Evolutionary conservation across 2,329 filamentous ascomycete genomes (phyloP).

Genomic region (Raffaelea deltoideospora): DNA sequence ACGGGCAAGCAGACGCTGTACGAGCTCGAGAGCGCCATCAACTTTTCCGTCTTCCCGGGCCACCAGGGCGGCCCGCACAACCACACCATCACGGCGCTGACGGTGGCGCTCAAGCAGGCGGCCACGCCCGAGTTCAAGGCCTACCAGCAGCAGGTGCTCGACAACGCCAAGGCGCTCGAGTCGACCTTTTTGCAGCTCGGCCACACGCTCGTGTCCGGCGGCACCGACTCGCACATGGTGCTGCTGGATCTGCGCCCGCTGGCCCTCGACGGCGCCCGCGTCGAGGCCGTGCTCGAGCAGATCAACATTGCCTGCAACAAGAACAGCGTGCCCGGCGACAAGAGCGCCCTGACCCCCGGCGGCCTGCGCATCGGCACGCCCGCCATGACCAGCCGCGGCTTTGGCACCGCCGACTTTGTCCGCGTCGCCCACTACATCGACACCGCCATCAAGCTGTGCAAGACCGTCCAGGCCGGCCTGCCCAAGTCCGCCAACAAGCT

Average conservation of each 20-base stretch:
- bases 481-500: conserved; percentile 98
- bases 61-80: conserved; percentile 99
- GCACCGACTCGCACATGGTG: conserved; percentile 96
- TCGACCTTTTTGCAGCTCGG: conserved; percentile 70
- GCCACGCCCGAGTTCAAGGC: conserved; percentile 78
- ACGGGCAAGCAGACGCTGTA: conserved; percentile 80
- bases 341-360: conserved; percentile 84
- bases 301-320: conserved; percentile 99
- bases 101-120: conserved; percentile 91
- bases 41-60: conserved; percentile 97
- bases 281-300: conserved; percentile 91
- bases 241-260: conserved; percentile 84
- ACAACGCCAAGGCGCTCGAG: conserved; percentile 87
- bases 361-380: conserved; percentile 94
- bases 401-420: conserved; percentile 84
- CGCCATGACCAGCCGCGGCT: conserved; percentile 93
- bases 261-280: conserved; percentile 78
- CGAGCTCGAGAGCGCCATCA: conserved; percentile 90
- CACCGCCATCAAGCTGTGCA: conserved; percentile 73
- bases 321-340: conserved; percentile 96
- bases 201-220: conserved; percentile 89
- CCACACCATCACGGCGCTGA: conserved; percentile 95
- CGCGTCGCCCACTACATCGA: conserved; percentile 84
- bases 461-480: conserved; percentile 67
- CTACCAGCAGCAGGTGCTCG: conserved; percentile 84